These are phyloP conservation scores for Recurvomyces mirabilis DNA, from an alignment of 495 filamentous ascomycete species.

Conservation along the genomic window DNA sequence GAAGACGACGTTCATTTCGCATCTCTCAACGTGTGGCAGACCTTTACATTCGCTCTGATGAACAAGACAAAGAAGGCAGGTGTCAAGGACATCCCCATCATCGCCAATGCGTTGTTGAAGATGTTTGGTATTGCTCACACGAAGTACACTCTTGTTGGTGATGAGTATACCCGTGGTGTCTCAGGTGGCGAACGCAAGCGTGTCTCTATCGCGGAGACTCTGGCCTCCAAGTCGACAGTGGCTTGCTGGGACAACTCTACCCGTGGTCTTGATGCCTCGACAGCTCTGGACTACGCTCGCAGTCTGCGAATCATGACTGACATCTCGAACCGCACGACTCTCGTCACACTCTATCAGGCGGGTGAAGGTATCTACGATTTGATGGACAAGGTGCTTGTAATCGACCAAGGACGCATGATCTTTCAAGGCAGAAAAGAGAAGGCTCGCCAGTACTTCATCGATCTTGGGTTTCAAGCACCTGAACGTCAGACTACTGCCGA, in stretches of 20 bases:
- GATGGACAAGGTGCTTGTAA: constrained; percentile 66
- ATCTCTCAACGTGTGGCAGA: constrained; percentile 66
- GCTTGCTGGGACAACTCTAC: constrained; percentile 68
- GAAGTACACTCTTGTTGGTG: constrained; percentile 70
- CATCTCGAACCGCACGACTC: constrained; percentile 64
- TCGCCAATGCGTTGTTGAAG: constrained; percentile 51
- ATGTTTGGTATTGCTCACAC: constrained; percentile 77
- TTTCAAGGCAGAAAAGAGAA: constrained; percentile 52
- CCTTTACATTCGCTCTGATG: constrained; percentile 68
- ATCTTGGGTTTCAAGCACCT: constrained; percentile 57
- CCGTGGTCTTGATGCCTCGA: constrained; percentile 67
- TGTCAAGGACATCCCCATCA: constrained; percentile 54
- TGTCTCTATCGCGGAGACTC: constrained; percentile 58
- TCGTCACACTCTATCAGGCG: constrained; percentile 77
- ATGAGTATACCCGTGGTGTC: constrained; percentile 68
- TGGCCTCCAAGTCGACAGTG: constrained; percentile 54
- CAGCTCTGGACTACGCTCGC: constrained; percentile 69
- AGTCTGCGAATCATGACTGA: constrained; percentile 75
- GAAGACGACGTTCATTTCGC: constrained; percentile 79
- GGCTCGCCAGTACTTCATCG: constrained; percentile 57
- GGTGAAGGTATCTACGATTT: constrained; percentile 73
- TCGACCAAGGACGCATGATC: constrained; percentile 54
- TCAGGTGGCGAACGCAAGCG: constrained; percentile 64
- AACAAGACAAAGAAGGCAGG: constrained; percentile 72
- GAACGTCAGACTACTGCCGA: constrained; percentile 61